Percentiles rank a stretch among this genome's conserved stretches.
phyloP scores from a whole-genome alignment of 1,139 yeast genomes.

The Scheffersomyces titani region DNA sequence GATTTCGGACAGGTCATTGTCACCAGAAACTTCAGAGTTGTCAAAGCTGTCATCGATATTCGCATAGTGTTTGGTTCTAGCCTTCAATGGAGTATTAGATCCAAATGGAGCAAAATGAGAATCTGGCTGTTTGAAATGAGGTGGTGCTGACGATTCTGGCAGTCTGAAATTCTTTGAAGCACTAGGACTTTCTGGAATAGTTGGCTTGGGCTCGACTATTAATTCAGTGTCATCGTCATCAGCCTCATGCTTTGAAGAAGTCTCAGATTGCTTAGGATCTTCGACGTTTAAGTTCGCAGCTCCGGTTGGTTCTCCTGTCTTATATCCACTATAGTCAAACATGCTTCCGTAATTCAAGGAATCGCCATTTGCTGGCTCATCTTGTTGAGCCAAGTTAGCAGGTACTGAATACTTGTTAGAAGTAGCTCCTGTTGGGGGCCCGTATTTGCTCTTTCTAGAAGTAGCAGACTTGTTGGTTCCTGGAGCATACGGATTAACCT shows the following conservation, averaged over 20 bases:
- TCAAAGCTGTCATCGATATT: constrained; percentile 20
- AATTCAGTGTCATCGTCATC: background rate
- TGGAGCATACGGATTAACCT: constrained; percentile 47
- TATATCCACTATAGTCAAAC: constrained; percentile 31
- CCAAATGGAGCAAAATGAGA: constrained; percentile 1
- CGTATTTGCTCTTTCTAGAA: constrained; percentile 25
- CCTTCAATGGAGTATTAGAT: background rate
- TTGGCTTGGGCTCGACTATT: background rate
- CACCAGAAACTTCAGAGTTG: constrained; percentile 2
- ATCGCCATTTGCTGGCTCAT: background rate
- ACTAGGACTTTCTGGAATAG: background rate
- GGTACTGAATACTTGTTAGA: constrained; percentile 17
- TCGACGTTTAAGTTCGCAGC: background rate
- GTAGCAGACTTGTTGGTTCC: constrained; percentile 12
- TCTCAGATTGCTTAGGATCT: too few relatives aligned
- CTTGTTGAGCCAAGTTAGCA: constrained; percentile 3
- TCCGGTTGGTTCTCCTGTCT: constrained; percentile 6
- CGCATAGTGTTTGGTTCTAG: constrained; percentile 2
- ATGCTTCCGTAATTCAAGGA: constrained; percentile 27
- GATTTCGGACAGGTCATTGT: constrained; percentile 1
- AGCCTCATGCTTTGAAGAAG: background rate
- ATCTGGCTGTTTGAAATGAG: background rate
- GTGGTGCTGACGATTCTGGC: background rate
- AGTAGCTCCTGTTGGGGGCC: constrained; percentile 22
- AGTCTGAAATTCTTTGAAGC: background rate